phyloP scores from a whole-genome alignment of 202 grass and related monocot genomes.

The Brachypodium distachyon region DNA sequence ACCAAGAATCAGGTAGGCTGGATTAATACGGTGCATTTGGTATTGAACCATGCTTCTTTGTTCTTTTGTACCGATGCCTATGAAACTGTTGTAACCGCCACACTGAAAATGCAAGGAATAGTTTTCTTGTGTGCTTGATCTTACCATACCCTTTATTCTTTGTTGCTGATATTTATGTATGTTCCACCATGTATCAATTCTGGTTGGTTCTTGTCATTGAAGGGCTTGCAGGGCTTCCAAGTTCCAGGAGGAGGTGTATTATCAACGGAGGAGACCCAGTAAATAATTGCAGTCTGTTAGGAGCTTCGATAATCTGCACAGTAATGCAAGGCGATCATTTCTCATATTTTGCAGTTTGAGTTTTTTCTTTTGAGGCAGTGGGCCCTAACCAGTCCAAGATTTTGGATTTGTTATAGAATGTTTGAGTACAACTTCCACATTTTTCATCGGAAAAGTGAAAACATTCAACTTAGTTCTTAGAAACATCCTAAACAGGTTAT shows the following conservation, averaged over 20 bases:
- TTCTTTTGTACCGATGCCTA: not conserved
- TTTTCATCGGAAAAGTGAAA: too few relatives aligned
- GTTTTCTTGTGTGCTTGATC: not conserved
- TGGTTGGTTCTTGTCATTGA: not conserved
- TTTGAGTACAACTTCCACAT: too few relatives aligned
- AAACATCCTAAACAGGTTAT: too few relatives aligned
- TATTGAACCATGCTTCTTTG: not conserved
- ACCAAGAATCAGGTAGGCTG: slow-evolving; percentile 17
- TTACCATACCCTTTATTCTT: not conserved
- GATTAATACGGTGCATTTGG: slow-evolving; percentile 14
- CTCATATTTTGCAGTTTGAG: not conserved
- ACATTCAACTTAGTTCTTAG: too few relatives aligned
- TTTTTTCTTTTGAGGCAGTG: too few relatives aligned
- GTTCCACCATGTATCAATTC: not conserved
- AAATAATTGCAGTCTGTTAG: not conserved
- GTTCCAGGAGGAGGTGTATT: not conserved
- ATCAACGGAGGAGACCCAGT: not conserved
- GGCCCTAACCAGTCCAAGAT: too few relatives aligned
- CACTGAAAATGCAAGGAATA: not conserved
- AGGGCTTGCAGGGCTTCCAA: not conserved
- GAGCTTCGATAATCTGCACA: not conserved
- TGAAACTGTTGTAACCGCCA: slow-evolving; percentile 4
- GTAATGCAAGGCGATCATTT: not conserved
- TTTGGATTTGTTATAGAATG: too few relatives aligned
- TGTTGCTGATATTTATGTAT: slow-evolving; percentile 4